phyloP scores from a whole-genome alignment of 208 protist species.

The Crithidia acanthocephali region DNA sequence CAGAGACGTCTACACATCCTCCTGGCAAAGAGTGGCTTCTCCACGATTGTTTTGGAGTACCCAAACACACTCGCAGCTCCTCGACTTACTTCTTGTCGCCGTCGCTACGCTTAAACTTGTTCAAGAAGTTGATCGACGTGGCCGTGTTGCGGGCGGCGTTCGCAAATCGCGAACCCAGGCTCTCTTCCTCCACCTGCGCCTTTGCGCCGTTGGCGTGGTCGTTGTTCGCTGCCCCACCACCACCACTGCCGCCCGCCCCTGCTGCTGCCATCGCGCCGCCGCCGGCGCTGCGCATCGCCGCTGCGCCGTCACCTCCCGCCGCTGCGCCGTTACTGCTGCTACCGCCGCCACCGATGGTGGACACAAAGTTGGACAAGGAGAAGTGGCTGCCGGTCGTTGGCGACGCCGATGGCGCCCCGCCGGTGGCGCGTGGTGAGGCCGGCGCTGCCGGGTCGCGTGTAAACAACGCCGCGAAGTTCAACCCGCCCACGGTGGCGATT shows the following conservation, averaged over 20 bases:
- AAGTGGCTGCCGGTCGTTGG: slow-evolving; percentile 20
- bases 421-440: slow-evolving; percentile 8
- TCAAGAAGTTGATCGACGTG: slow-evolving; percentile 72
- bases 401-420: neutral
- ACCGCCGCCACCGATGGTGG: slow-evolving; percentile 26
- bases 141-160: slow-evolving; percentile 62
- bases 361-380: slow-evolving; percentile 40
- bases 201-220: neutral
- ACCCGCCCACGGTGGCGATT: slow-evolving; percentile 24
- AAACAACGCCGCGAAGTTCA: slow-evolving; percentile 63
- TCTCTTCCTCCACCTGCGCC: slow-evolving; percentile 36
- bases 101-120: slow-evolving; percentile 70
- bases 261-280: too few relatives aligned
- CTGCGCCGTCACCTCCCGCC: neutral
- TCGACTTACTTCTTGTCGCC: slow-evolving; percentile 8
- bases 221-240: neutral
- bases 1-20: too few relatives aligned
- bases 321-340: neutral
- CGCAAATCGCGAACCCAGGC: slow-evolving; percentile 60
- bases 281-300: too few relatives aligned
- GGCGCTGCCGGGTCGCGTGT: slow-evolving; percentile 36
- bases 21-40: too few relatives aligned
- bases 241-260: neutral
- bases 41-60: neutral
- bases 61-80: too few relatives aligned